These are phyloP conservation scores for Trematosphaeria pertusa DNA, from an alignment of 2,329 filamentous ascomycete species.

Conservation along the genomic window DNA sequence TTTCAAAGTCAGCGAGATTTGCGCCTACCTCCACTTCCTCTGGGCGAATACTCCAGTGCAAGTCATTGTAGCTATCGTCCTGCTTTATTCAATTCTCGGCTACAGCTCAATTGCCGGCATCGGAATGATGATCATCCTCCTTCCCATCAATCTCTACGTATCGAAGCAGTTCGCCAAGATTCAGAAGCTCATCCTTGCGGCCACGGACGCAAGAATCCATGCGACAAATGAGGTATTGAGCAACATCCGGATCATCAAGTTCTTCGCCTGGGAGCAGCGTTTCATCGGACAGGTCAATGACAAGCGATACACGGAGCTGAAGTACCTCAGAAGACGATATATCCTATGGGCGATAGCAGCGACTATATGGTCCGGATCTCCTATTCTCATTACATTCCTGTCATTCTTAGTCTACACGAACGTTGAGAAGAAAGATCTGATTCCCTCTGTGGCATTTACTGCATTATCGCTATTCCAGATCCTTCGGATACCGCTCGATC, in stretches of 20 bases:
- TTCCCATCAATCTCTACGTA: conserved; percentile 90
- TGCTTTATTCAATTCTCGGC: conserved; percentile 91
- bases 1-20: conserved; percentile 96
- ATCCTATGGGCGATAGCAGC: conserved; percentile 91
- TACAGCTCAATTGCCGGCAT: conserved; percentile 94
- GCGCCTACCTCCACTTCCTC: conserved; percentile 94
- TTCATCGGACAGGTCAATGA: conserved; percentile 88
- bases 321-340: conserved; percentile 80
- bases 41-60: conserved; percentile 91
- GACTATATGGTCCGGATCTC: conserved; percentile 95
- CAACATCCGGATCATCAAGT: conserved; percentile 99
- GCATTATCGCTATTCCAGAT: conserved; percentile 95
- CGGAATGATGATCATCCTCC: conserved; percentile 83
- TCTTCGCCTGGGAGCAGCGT: conserved; percentile 96
- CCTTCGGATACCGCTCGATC: conserved; percentile 89
- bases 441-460: conserved; percentile 94
- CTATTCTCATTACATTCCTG: conserved; percentile 93
- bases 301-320: conserved; percentile 81
- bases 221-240: conserved; percentile 96
- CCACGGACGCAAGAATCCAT: conserved; percentile 94
- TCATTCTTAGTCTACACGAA: conserved; percentile 94
- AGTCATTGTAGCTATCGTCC: conserved; percentile 76
- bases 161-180: conserved; percentile 84
- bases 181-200: conserved; percentile 89
- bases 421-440: conserved; percentile 85